A percentile compares a stretch with the other conserved stretches of the same genome.
These are phyloP conservation scores for Pseudogymnoascus sp. DNA, from an alignment of 2,329 filamentous ascomycete genomes.

Conservation along the genomic window DNA sequence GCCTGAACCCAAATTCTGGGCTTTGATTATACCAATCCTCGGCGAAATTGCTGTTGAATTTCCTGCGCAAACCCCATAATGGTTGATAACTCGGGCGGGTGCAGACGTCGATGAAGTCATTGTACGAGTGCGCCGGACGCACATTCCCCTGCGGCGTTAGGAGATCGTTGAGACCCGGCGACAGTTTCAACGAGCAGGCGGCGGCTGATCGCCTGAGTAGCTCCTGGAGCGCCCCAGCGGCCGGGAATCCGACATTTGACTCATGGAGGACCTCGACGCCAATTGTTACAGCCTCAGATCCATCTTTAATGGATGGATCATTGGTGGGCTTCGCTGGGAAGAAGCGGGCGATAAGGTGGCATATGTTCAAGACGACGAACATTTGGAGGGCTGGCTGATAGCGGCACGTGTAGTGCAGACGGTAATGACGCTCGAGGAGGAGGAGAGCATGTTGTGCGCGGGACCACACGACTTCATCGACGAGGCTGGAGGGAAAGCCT, in stretches of 20 bases:
- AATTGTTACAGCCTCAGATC: conserved; percentile 22
- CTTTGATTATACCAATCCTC: conserved; percentile 21
- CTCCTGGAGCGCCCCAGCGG: conserved; percentile 26
- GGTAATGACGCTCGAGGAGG: conserved; percentile 25
- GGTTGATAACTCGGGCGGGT: conserved; percentile 27
- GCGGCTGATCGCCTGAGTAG: conserved; percentile 23
- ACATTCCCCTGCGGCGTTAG: background rate
- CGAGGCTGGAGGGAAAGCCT: conserved; percentile 17
- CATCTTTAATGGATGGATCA: conserved; percentile 19
- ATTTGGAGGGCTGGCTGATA: conserved; percentile 29
- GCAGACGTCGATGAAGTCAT: conserved; percentile 28
- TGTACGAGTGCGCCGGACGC: conserved; percentile 12
- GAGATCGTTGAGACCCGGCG: conserved; percentile 17
- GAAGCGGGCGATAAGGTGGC: conserved; percentile 25
- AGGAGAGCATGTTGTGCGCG: conserved; percentile 26
- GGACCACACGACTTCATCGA: conserved; percentile 24
- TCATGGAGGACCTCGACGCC: conserved; percentile 24
- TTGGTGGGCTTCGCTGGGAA: conserved; percentile 19
- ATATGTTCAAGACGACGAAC: conserved; percentile 26
- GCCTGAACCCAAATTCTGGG: conserved; percentile 17
- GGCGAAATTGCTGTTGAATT: conserved; percentile 23
- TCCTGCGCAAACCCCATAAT: conserved; percentile 21
- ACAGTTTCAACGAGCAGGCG: conserved; percentile 20
- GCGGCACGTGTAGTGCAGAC: conserved; percentile 22
- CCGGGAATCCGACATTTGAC: conserved; percentile 22